A percentile compares a stretch with the other conserved stretches of the same genome.
Conservation (phyloP, 2,329 filamentous ascomycete species). For the Emergomyces pasteurianus region DNA sequence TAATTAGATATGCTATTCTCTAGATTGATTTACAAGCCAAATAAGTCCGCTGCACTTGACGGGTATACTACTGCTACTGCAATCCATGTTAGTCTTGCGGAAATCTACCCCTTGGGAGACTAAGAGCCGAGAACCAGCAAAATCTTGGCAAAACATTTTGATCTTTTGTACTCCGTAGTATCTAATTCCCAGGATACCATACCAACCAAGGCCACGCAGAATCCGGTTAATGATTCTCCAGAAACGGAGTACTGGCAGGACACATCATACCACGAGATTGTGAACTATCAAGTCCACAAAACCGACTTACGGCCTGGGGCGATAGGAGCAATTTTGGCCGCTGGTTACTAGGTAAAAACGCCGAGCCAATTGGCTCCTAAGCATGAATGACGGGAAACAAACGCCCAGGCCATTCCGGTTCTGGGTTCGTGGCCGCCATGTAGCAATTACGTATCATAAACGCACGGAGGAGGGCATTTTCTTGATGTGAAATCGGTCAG, state of each 20-base stretch:
- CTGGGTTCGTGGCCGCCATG: not conserved
- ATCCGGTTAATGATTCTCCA: not conserved
- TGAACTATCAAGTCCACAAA: not conserved
- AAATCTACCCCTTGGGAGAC: not conserved
- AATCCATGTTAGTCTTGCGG: not conserved
- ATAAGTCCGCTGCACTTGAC: not conserved
- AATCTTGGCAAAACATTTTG: not conserved
- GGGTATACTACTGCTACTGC: not conserved
- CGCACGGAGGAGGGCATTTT: not conserved
- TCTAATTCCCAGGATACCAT: too few species aligned
- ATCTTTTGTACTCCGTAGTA: not conserved
- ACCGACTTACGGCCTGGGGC: not conserved
- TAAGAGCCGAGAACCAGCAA: not conserved
- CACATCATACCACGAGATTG: not conserved
- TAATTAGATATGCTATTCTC: not conserved
- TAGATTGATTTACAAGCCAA: not conserved
- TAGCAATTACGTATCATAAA: conserved; percentile 1
- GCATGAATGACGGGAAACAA: not conserved
- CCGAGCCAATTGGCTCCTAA: not conserved
- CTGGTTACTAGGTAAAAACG: not conserved
- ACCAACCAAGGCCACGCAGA: not conserved
- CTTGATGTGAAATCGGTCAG: not conserved
- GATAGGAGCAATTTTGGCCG: not conserved
- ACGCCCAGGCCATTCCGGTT: not conserved
- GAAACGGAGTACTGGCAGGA: not conserved